Percentiles rank a stretch among this genome's conserved stretches.
phyloP scores from a whole-genome alignment of 2,329 filamentous ascomycete genomes.

The Stachybotrys elegans region DNA sequence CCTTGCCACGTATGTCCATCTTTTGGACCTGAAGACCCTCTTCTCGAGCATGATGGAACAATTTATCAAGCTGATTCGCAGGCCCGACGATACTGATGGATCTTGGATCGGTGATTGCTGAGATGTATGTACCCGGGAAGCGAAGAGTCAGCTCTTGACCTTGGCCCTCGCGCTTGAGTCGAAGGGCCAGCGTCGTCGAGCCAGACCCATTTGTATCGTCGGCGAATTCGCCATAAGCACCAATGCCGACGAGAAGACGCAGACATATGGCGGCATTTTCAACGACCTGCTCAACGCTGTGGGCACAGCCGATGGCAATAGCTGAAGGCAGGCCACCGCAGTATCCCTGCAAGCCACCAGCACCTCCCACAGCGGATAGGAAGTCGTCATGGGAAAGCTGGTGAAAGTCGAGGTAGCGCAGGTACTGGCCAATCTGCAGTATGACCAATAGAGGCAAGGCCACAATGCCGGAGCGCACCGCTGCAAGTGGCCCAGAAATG shows the following conservation, averaged over 20 bases:
- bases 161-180: neutral
- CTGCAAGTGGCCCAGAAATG: neutral
- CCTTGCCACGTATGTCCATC: neutral
- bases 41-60: neutral
- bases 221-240: neutral
- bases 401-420: neutral
- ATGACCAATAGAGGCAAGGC: neutral
- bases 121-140: neutral
- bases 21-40: neutral
- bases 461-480: neutral
- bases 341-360: neutral
- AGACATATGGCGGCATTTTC: neutral
- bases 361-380: neutral
- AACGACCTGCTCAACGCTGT: neutral
- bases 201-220: neutral
- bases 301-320: neutral
- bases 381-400: neutral
- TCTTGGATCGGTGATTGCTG: slow-evolving; percentile 1
- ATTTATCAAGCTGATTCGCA: neutral
- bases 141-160: neutral
- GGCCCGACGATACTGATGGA: slow-evolving; percentile 2
- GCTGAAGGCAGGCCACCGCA: neutral
- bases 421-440: neutral
- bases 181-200: neutral
- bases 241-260: neutral